phyloP scores from a whole-genome alignment of 108 stramenopile species.

The Mediolabrus comicus region DNA sequence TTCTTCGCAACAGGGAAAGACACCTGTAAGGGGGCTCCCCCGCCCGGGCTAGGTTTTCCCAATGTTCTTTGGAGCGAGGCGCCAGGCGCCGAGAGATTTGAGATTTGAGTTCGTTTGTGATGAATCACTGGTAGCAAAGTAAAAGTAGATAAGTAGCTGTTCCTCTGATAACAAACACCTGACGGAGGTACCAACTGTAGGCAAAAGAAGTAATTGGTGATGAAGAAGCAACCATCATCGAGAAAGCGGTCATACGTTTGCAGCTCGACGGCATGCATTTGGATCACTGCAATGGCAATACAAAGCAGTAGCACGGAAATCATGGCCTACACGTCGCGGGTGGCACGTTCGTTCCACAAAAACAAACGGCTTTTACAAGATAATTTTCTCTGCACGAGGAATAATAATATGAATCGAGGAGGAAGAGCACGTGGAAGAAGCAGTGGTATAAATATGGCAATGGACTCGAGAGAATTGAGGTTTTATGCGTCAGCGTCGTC shows the following conservation, averaged over 20 bases:
- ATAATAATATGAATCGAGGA: background rate
- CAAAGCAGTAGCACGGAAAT: background rate
- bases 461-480: conserved; percentile 58
- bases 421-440: background rate
- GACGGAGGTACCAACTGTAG: too few relatives aligned
- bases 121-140: too few relatives aligned
- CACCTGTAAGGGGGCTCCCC: too few relatives aligned
- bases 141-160: too few relatives aligned
- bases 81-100: too few relatives aligned
- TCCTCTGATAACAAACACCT: too few relatives aligned
- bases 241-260: conserved; percentile 2
- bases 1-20: too few relatives aligned
- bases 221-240: background rate
- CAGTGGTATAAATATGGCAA: conserved; percentile 12
- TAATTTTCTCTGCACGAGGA: too few relatives aligned
- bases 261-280: conserved; percentile 7
- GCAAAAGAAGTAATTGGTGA: conserved; percentile 10
- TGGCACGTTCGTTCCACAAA: background rate
- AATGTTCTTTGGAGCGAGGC: too few relatives aligned
- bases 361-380: background rate
- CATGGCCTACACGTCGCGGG: conserved; percentile 6
- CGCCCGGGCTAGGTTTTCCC: too few relatives aligned
- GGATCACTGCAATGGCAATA: background rate
- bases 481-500: conserved; percentile 36
- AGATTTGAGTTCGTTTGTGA: too few relatives aligned